phyloP scores from a whole-genome alignment of 179 eudicot species.

The Patellifolia procumbens region DNA sequence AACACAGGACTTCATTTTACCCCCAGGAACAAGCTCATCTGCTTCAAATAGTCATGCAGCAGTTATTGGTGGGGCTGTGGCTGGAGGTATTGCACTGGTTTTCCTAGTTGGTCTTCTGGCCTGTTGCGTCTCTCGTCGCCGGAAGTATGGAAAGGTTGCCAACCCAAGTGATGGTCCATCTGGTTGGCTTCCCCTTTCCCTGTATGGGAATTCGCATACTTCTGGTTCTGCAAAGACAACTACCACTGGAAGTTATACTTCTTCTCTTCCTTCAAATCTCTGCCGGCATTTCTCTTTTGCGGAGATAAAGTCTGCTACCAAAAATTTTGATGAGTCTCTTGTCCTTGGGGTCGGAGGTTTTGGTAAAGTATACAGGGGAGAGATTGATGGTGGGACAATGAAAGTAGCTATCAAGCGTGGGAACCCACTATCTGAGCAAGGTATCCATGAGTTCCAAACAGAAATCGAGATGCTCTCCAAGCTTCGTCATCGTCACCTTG shows the following conservation, averaged over 20 bases:
- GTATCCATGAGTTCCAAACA: conserved; percentile 87
- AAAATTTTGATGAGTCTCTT: conserved; percentile 77
- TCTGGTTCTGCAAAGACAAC: conserved; percentile 77
- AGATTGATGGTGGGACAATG: conserved; percentile 64
- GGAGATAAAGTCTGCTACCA: conserved; percentile 85
- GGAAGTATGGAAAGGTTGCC: conserved; percentile 52
- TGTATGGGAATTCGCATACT: conserved; percentile 87
- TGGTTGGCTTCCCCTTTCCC: conserved; percentile 91
- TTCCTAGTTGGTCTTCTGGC: conserved; percentile 52
- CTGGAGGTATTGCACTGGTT: conserved; percentile 57
- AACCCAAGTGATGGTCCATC: conserved; percentile 81
- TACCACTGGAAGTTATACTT: conserved; percentile 80
- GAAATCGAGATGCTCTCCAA: conserved; percentile 97
- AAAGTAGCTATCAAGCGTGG: conserved; percentile 93
- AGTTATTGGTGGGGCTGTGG: conserved; percentile 73
- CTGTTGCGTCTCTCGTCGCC: conserved; percentile 51
- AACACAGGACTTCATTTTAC: conserved; percentile 31
- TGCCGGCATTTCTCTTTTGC: conserved; percentile 92
- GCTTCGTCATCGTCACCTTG: conserved; percentile 93
- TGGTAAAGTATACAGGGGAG: conserved; percentile 89
- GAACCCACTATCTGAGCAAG: conserved; percentile 90
- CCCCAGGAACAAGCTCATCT: conserved; percentile 30
- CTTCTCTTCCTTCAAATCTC: conserved; percentile 82
- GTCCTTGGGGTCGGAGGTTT: conserved; percentile 94
- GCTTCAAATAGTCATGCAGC: conserved; percentile 39